Evolutionary conservation across 1,284 basidiomycete genomes (phyloP).

Genomic region (Afroboletus lepidellus): DNA sequence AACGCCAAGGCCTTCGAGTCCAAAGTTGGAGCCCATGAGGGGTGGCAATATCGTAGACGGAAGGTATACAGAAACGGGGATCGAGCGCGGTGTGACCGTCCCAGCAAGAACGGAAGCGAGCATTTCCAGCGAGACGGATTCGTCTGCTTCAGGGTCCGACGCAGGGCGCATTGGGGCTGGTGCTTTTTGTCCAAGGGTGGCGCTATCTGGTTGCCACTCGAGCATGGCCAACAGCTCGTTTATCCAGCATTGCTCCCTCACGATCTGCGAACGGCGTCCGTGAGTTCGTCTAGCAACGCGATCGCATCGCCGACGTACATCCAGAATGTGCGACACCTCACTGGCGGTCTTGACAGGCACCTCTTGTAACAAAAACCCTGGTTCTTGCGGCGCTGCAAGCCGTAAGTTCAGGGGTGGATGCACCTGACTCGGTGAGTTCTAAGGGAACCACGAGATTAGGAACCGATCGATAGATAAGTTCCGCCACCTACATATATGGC

Average conservation of each 20-base stretch:
- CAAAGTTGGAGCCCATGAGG: slow-evolving; percentile 27
- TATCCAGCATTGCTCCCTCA: slow-evolving; percentile 76
- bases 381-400: slow-evolving; percentile 63
- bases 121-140: slow-evolving; percentile 19
- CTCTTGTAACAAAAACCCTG: slow-evolving; percentile 66
- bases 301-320: slow-evolving; percentile 41
- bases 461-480: neutral
- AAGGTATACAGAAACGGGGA: slow-evolving; percentile 35
- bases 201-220: slow-evolving; percentile 52
- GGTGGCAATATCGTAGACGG: slow-evolving; percentile 27
- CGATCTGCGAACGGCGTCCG: slow-evolving; percentile 47
- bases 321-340: slow-evolving; percentile 69
- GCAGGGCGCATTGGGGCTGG: slow-evolving; percentile 21
- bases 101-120: slow-evolving; percentile 33
- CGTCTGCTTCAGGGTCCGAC: slow-evolving; percentile 46
- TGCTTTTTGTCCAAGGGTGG: slow-evolving; percentile 5
- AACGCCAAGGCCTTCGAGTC: slow-evolving; percentile 27
- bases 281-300: slow-evolving; percentile 1
- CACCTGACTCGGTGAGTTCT: slow-evolving; percentile 60
- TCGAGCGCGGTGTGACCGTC: slow-evolving; percentile 30
- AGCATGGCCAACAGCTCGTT: slow-evolving; percentile 61
- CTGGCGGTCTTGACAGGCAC: slow-evolving; percentile 67
- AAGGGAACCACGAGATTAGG: slow-evolving; percentile 2
- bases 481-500: slow-evolving; percentile 40
- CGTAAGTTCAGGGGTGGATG: slow-evolving; percentile 71